Conservation (phyloP, 306 rosid genomes). For the Quercus wislizeni region DNA sequence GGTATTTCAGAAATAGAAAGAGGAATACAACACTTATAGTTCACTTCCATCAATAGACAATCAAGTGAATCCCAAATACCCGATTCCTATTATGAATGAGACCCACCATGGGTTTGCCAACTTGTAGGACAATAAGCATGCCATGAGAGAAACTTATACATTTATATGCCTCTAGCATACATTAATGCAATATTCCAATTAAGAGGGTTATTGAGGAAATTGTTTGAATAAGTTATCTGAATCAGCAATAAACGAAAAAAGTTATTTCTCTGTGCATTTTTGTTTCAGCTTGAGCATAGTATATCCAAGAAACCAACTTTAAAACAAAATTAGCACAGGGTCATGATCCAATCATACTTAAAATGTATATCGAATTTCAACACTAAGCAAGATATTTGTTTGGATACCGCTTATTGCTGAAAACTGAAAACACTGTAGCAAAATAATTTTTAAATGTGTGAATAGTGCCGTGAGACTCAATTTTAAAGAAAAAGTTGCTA, state of each 20-base stretch:
- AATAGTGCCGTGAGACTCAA: too few species aligned
- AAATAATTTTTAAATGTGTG: too few species aligned
- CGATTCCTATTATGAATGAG: background rate
- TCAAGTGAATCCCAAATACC: background rate
- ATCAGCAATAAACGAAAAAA: background rate
- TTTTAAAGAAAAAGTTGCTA: too few species aligned
- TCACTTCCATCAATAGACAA: background rate
- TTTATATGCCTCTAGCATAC: background rate
- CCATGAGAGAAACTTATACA: background rate
- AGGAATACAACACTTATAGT: background rate
- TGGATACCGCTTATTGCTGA: too few species aligned
- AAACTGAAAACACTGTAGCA: too few species aligned
- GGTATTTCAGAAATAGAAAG: background rate
- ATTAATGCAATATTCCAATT: background rate
- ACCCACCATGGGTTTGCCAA: background rate
- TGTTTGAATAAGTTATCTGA: background rate
- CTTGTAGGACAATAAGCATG: background rate
- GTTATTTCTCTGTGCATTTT: background rate
- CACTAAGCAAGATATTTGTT: too few species aligned
- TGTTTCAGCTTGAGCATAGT: background rate
- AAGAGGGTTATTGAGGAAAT: background rate
- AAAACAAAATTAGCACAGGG: background rate
- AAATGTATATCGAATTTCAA: too few species aligned
- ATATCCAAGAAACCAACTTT: background rate
- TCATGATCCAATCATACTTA: background rate